phyloP scores from a whole-genome alignment of 1,139 yeast species.

The Meyerozyma smithsonii region DNA sequence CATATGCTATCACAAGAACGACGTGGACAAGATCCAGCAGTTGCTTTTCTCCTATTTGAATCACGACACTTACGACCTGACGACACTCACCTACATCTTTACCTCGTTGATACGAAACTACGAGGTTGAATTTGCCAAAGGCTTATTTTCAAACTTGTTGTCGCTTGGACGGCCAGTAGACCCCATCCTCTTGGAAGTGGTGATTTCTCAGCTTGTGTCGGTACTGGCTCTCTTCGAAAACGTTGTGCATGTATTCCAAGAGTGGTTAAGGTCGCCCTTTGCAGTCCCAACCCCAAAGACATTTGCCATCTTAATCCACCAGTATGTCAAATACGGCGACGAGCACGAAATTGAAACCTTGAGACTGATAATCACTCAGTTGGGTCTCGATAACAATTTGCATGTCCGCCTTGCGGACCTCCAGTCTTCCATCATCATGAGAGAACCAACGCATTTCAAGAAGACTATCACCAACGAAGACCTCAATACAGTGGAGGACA shows the following conservation, averaged over 20 bases:
- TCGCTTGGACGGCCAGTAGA: constrained; percentile 18
- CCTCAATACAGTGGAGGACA: constrained; percentile 16
- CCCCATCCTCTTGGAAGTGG: constrained; percentile 23
- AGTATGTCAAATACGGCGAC: constrained; percentile 29
- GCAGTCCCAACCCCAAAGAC: constrained; percentile 24
- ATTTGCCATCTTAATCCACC: constrained; percentile 24
- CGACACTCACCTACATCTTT: constrained; percentile 26
- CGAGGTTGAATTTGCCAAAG: constrained; percentile 29
- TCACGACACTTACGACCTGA: constrained; percentile 16
- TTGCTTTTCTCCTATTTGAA: constrained; percentile 18
- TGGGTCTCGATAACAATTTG: constrained; percentile 19
- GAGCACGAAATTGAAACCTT: constrained; percentile 22
- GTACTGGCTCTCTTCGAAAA: constrained; percentile 33
- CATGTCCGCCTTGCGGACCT: constrained; percentile 20
- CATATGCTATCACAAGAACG: constrained; percentile 32
- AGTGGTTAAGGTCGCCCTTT: constrained; percentile 24
- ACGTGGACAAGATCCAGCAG: constrained; percentile 18
- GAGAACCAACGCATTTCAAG: constrained; percentile 23
- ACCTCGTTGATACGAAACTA: constrained; percentile 28
- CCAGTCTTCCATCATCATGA: constrained; percentile 22
- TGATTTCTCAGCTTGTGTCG: constrained; percentile 21
- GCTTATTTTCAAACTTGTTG: constrained; percentile 18
- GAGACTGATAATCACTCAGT: constrained; percentile 17
- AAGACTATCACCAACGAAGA: constrained; percentile 24
- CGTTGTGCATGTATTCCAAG: constrained; percentile 18